These are phyloP conservation scores for Camellia granthamiana DNA, from an alignment of 148 eudicot species.

Conservation along the genomic window DNA sequence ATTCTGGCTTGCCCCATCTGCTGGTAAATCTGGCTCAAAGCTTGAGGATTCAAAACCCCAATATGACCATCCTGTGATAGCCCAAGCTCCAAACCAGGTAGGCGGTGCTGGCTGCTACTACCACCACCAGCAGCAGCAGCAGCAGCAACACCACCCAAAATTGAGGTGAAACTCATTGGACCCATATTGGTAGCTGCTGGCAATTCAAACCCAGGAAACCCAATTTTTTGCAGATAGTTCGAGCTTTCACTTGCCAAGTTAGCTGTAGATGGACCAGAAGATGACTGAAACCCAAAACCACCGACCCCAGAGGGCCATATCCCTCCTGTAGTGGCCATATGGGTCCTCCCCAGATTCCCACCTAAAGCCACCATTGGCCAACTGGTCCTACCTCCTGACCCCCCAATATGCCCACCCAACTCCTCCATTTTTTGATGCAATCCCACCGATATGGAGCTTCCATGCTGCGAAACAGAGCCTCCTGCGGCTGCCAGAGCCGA, in stretches of 20 bases:
- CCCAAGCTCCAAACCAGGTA: conserved; percentile 75
- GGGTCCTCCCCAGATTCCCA: conserved; percentile 48
- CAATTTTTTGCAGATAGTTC: conserved; percentile 45
- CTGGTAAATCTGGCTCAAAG: conserved; percentile 59
- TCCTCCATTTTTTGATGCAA: conserved; percentile 41
- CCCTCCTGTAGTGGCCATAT: conserved; percentile 24
- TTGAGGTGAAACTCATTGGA: conserved; percentile 56
- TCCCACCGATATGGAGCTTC: conserved; percentile 42
- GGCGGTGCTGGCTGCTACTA: conserved; percentile 29
- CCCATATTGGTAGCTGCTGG: conserved; percentile 48
- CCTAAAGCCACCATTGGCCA: conserved; percentile 36
- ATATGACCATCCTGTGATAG: conserved; percentile 64
- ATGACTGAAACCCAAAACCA: conserved; percentile 37
- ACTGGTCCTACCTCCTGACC: conserved; percentile 25
- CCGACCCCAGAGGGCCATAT: conserved; percentile 45
- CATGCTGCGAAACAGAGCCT: conserved; percentile 37
- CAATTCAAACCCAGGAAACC: conserved; percentile 61
- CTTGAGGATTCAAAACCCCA: conserved; percentile 50
- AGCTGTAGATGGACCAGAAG: conserved; percentile 26
- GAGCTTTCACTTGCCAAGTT: conserved; percentile 42
- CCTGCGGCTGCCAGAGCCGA: conserved; percentile 34
- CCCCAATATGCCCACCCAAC: conserved; percentile 23
- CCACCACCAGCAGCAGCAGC: too few species aligned
- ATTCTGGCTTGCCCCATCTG: conserved; percentile 52
- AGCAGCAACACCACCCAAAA: conserved; percentile 38